These are phyloP conservation scores for Trypanosoma mega DNA, from an alignment of 208 protist species.

Conservation along the genomic window DNA sequence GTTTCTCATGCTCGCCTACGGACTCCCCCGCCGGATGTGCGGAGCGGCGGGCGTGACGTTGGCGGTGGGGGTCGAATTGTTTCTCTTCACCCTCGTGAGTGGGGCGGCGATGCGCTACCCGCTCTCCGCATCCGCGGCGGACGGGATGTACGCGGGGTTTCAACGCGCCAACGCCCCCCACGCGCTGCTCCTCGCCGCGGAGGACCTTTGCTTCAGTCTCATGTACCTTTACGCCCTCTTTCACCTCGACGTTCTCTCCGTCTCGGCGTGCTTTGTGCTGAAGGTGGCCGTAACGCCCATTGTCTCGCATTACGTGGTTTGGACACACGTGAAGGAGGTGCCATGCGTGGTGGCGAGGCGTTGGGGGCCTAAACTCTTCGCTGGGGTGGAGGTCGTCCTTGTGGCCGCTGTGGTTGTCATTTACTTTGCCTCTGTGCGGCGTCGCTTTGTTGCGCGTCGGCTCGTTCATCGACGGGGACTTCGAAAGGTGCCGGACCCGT, in stretches of 20 bases:
- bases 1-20: conserved; percentile 20
- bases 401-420: conserved; percentile 13
- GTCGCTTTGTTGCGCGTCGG: conserved; percentile 21
- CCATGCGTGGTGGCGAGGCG: conserved; percentile 1
- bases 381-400: conserved; percentile 9
- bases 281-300: conserved; percentile 18
- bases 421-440: conserved; percentile 24
- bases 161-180: conserved; percentile 8
- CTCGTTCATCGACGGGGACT: conserved; percentile 20
- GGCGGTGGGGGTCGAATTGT: conserved; percentile 10
- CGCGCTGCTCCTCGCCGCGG: conserved; percentile 3
- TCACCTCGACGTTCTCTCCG: conserved; percentile 23
- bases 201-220: conserved; percentile 17
- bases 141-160: conserved; percentile 16
- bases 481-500: conserved; percentile 21
- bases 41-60: conserved; percentile 2
- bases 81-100: conserved; percentile 13
- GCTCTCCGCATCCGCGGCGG: not conserved
- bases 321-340: not conserved
- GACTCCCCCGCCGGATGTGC: not conserved
- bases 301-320: conserved; percentile 12
- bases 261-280: conserved; percentile 22
- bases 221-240: conserved; percentile 22
- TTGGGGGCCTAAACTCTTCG: conserved; percentile 19
- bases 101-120: conserved; percentile 16